Conservation (phyloP, 768 basidiomycete species). For the Clavaria fumosa region DNA sequence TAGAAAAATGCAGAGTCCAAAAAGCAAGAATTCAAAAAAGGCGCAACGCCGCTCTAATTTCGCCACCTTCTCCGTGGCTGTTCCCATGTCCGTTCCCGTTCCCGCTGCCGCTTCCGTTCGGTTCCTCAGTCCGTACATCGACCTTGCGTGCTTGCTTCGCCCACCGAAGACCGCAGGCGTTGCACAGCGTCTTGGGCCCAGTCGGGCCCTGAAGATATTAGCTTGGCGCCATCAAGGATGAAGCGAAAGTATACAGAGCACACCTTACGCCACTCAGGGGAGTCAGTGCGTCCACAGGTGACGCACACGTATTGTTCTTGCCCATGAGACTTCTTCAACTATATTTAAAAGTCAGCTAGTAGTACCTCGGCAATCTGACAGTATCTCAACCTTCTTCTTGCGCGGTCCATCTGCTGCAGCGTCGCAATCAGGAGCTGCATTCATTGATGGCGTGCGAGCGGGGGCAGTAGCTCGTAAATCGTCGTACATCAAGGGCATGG, state of each 20-base stretch:
- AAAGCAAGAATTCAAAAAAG: too few species aligned
- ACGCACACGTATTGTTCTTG: constrained; percentile 74
- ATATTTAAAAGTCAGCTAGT: constrained; percentile 1
- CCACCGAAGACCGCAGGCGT: constrained; percentile 90
- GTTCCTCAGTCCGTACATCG: too few species aligned
- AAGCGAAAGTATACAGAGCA: constrained; percentile 7
- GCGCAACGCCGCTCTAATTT: too few species aligned
- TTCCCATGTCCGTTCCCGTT: too few species aligned
- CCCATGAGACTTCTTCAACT: constrained; percentile 33
- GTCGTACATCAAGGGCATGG: too few species aligned
- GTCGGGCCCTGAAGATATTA: constrained; percentile 53
- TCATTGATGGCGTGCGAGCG: too few species aligned
- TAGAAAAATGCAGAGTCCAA: too few species aligned
- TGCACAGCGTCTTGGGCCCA: constrained; percentile 96
- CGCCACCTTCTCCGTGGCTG: too few species aligned
- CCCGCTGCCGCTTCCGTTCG: too few species aligned
- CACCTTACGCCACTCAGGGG: constrained; percentile 94
- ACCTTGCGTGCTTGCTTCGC: constrained; percentile 47
- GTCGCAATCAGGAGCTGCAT: too few species aligned
- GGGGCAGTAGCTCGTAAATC: too few species aligned
- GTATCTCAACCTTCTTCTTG: constrained; percentile 44
- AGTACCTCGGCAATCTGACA: constrained; percentile 2
- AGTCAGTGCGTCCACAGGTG: constrained; percentile 88
- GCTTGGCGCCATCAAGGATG: constrained; percentile 5
- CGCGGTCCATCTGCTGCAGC: too few species aligned